Base-by-base conservation (phyloP, 148 eudicot species). In the Silene uniflora region DNA sequence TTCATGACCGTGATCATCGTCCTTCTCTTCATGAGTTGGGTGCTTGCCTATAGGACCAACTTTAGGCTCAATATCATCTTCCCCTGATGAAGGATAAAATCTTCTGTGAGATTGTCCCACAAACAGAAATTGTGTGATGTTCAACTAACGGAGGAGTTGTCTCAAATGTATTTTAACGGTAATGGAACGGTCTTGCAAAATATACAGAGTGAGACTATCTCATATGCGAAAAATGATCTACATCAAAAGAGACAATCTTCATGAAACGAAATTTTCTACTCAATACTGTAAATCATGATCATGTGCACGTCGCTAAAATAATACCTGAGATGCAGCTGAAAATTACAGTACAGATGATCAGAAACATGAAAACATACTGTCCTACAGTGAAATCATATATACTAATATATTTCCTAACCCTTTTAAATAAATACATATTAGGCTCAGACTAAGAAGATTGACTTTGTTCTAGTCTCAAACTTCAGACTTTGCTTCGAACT, bases 321-420 rank as follows among this genome's bases (percentile, higher is more conserved):
- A 63, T 72, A 87, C 88, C 89, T 62, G 84, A 73, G 76, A 56
- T 46, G 73, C 24, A 72, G 73, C 60, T 25, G 22, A 70, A 65
- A 60, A 78, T 27, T n/a, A n/a, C n/a, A n/a, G n/a, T n/a, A n/a
- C n/a, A n/a, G n/a, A n/a, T n/a, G n/a, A n/a, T n/a, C n/a, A 67
- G 63, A 10, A 78, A 76, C 71, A 76, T 72, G 23, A 85, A 49
- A 75, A 82, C 69, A 73, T 67, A 71, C 62, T 42, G 82, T 70
- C 61, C 78, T 19, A 64, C 29, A 42, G n/a, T n/a, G n/a, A n/a
- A n/a, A 23, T 32, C 78, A 60, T 73, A 87, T n/a, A 2, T 11
- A 49, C 3, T 49, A 49, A 49, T 49, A 49, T 49, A 49, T 12
- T 10, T 49, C 10, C 14, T 10, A 49, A 49, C 54, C 54, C 54